Percentiles rank a stretch among this genome's conserved stretches.
These are phyloP conservation scores for Amanita fuliginea DNA, from an alignment of 768 basidiomycete genomes.

Conservation along the genomic window DNA sequence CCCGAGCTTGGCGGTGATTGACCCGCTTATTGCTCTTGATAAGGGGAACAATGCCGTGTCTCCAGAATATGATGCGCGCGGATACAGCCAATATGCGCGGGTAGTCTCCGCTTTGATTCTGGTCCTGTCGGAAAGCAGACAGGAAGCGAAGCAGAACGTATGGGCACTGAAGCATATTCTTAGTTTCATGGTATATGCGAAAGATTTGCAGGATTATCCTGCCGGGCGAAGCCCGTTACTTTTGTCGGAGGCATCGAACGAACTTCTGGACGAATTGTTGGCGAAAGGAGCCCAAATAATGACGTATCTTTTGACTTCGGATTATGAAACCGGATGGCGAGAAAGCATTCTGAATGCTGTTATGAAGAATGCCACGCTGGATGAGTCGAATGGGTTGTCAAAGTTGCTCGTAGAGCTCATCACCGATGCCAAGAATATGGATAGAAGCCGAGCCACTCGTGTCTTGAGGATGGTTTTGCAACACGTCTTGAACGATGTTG, in stretches of 20 bases:
- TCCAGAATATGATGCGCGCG: constrained; percentile 15
- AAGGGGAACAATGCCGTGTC: constrained; percentile 12
- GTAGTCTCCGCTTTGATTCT: constrained; percentile 44
- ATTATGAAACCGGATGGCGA: constrained; percentile 42
- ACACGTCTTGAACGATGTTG: constrained; percentile 46
- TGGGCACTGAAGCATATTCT: constrained; percentile 68
- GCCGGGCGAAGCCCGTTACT: constrained; percentile 40
- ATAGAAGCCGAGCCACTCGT: constrained; percentile 44
- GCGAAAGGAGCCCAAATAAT: constrained; percentile 39
- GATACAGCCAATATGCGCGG: constrained; percentile 58
- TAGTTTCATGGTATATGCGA: constrained; percentile 47
- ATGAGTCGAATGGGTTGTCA: constrained; percentile 14
- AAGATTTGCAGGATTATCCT: constrained; percentile 48
- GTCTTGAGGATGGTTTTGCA: constrained; percentile 52
- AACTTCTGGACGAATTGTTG: constrained; percentile 28
- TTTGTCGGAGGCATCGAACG: constrained; percentile 20
- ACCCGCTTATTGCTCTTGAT: constrained; percentile 44
- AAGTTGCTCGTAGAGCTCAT: constrained; percentile 21
- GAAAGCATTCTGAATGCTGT: constrained; percentile 24
- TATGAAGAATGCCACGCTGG: constrained; percentile 14
- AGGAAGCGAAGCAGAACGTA: constrained; percentile 42
- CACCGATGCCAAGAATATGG: constrained; percentile 19
- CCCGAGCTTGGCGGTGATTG: constrained; percentile 46
- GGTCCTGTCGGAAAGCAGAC: constrained; percentile 46
- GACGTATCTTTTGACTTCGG: constrained; percentile 51